Base-by-base conservation (phyloP, 208 protist genomes). In the Trypanosoma melophagium region DNA sequence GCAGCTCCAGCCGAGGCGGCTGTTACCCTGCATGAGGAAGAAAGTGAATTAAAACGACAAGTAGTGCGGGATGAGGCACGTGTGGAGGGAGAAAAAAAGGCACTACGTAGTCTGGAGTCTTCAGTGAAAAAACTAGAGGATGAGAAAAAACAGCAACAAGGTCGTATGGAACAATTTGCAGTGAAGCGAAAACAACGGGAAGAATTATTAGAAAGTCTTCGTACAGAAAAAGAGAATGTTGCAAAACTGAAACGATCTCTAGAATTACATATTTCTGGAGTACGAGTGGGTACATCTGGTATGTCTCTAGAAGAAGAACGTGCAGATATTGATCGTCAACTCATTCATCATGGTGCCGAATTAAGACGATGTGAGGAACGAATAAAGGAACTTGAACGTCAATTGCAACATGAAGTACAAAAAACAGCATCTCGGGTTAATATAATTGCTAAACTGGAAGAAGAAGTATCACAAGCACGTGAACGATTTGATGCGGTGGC, bases 281-380 rank as follows among this genome's bases (percentile, higher is more conserved):
- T 97, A 24, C 80, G 82, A 41, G 92, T 84, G 7, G 87, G 87
- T n/a, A 69, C 75, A 21, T 83, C 82, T 21, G 92, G 92, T 38
- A 59, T 93, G 54, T 93, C 88, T 0, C 73, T 97, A 40, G 87
- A 81, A 51, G 87, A 94, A 61, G 86, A 97, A 69, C 77, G 80
- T 16, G 76, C 71, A 24, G 61, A 85, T 56, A 71, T 93, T 17
- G 84, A 95, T 14, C 60, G 81, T 49, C 67, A 93, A 52, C 61
- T 87, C 17, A 84, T 94, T 60, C 74, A 85, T 31, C 63, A 74
- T 35, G 59, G 72, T 41, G 86, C 86, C 4, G 62, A 50, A 35
- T 44, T 85, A 41, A 67, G 67, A 28, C 88, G 89, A 14, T 31
- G 63, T 35, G 58, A 78, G 19, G 88, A 95, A 63, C 70, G 55